Base-by-base conservation (phyloP, 805 yeast species). In the Starmera dryadoides region DNA sequence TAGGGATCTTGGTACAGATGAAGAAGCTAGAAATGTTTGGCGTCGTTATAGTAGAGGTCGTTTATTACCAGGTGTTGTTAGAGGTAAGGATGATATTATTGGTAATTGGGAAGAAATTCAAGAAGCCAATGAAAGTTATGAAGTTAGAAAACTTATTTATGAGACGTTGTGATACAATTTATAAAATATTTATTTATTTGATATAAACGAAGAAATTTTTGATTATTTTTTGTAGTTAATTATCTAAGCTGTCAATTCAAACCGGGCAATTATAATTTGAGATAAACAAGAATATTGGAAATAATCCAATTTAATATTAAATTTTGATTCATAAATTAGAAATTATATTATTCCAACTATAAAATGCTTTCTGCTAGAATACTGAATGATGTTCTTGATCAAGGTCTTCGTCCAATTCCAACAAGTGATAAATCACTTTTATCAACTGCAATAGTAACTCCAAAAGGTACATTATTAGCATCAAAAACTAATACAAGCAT, bases 61-160 rank as follows among this genome's bases (percentile, higher is more conserved):
- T 48, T 66, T 77, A 2, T 71, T 87, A 42, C 97, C 97, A 2
- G 96, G 89, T 26, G 73, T 88, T 15, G 88, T 88, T 15, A 74
- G 95, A 59, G 86, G 85, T 8, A 79, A 78, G 21, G 93, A 85
- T 50, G 89, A 81, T 48, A 73, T 78, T 42, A 79, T 88, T 46
- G 96, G 96, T 2, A 83, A 86, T 56, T 85, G 85, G 81, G 77
- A 80, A 53, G 94, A 82, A 49, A 74, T 88, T 41, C 91, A 85
- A 39, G 93, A 86, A 35, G 88, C 88, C 32, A 86, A 86, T 57
- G 96, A 88, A 58, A 82, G 79, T 37, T 82, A 81, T 53, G 72
- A 71, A 39, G 73, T 85, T 35, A 64, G 75, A 38, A 79, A 79
- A 39, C 59, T 82, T 34, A 69, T 84, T 26, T 82, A 78, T 48